Base-by-base conservation (phyloP, 2,329 filamentous ascomycete species). In the Graphilbum ipis-grandicollis region DNA sequence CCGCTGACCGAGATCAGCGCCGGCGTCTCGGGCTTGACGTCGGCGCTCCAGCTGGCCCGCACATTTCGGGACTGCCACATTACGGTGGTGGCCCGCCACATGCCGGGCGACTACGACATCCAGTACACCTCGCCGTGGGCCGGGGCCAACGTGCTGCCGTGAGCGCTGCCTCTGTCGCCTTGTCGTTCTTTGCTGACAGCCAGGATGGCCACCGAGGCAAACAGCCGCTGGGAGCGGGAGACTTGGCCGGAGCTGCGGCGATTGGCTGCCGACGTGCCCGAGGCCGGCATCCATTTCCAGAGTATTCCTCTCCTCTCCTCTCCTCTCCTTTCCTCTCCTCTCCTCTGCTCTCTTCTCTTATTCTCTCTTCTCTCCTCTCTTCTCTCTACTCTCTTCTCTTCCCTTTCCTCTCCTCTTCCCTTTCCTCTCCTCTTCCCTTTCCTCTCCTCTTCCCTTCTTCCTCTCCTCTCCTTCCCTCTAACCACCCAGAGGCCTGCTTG, bases 91-190 rank as follows among this genome's bases (percentile, higher is more conserved):
- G 55, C 83, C 5, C 92, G 88, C 51, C 80, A 93, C 52, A 90
- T 93, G 79, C 86, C 86, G 0, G 86, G 86, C 26, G 86, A 94
- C 59, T 90, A 88, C 55, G 80, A 88, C 46, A 78, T 86, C 46
- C 79, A 92, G 62, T 94, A 93, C 54, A 77, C 82, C 1, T 92
- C 82, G 6, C 84, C 83, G 1, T 92, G 82, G 79, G 84, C 84
- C 4, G 84, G 84, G 13, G 84, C 83, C 43, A 88, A 90, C 50
- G 76, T 75, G 49, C 54, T 79, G 41, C 83, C 79, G 75, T 81
- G 48, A 43, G 75, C 62, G 19, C 12, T 25, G 23, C 8, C 12
- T 12, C 23, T 25, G 7, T 25, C 23, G 12, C 23, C 23, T 8
- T 32, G 5, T 32, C 31, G 10, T 5, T 14, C 6, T 32, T 5